Conservation (phyloP, 73 alveolate species). For the Diophrys appendiculata region DNA sequence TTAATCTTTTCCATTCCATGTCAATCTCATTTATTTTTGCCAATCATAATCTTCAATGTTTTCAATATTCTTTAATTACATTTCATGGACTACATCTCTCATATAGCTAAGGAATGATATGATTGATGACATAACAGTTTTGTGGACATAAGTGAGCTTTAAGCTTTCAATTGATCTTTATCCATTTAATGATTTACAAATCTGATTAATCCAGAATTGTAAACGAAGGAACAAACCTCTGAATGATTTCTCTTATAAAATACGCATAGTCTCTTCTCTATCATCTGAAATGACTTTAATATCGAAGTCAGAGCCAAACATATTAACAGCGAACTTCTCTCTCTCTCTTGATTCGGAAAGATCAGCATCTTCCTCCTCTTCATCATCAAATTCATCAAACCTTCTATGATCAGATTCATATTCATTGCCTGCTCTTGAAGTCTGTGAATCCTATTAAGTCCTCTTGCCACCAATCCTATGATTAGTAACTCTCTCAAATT, state of each 20-base stretch:
- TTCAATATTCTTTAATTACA: slow-evolving; percentile 36
- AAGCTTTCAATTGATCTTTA: slow-evolving; percentile 19
- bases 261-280: slow-evolving; percentile 49
- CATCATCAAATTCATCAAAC: slow-evolving; percentile 7
- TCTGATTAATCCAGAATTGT: slow-evolving; percentile 74
- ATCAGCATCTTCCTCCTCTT: slow-evolving; percentile 1
- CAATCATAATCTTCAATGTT: slow-evolving; percentile 68
- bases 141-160: slow-evolving; percentile 44
- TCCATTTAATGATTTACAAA: slow-evolving; percentile 55
- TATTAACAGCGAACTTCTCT: slow-evolving; percentile 45
- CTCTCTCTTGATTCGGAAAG: slow-evolving; percentile 44
- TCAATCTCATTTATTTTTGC: slow-evolving; percentile 70
- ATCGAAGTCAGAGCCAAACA: slow-evolving; percentile 69
- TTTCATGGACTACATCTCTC: slow-evolving; percentile 62
- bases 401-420: too few relatives aligned
- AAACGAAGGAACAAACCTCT: slow-evolving; percentile 67
- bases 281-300: slow-evolving; percentile 20
- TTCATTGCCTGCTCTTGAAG: slow-evolving; percentile 14
- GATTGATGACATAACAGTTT: slow-evolving; percentile 45
- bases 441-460: slow-evolving; percentile 12
- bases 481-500: too few relatives aligned
- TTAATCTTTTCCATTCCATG: slow-evolving; percentile 68
- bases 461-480: too few relatives aligned
- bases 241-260: slow-evolving; percentile 60
- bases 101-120: slow-evolving; percentile 55